Conservation (phyloP, 805 yeast genomes). For the Blastobotrys americana region DNA sequence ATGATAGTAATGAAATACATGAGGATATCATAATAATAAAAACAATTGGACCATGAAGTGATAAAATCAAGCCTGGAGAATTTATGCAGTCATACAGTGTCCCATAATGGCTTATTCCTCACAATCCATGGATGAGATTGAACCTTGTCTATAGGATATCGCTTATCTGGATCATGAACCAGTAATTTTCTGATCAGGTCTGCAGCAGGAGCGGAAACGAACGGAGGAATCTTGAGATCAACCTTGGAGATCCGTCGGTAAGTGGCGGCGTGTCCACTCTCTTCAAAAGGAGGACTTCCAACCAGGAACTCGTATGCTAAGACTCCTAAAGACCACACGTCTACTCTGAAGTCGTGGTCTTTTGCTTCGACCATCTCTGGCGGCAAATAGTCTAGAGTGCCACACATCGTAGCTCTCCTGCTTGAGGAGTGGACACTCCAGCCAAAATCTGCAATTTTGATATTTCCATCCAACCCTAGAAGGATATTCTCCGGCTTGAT, state of each 20-base stretch:
- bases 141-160: slow-evolving; percentile 57
- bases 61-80: background rate
- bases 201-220: slow-evolving; percentile 64
- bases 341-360: slow-evolving; percentile 72
- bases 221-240: slow-evolving; percentile 66
- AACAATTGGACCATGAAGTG: slow-evolving; percentile 7
- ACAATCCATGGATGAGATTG: slow-evolving; percentile 78
- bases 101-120: slow-evolving; percentile 59
- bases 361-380: slow-evolving; percentile 90
- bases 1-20: no score
- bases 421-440: slow-evolving; percentile 75
- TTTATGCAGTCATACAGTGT: slow-evolving; percentile 12
- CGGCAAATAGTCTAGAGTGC: slow-evolving; percentile 88
- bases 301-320: slow-evolving; percentile 77
- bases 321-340: slow-evolving; percentile 90
- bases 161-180: slow-evolving; percentile 58
- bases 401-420: slow-evolving; percentile 78
- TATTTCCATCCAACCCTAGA: slow-evolving; percentile 62
- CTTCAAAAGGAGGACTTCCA: slow-evolving; percentile 92
- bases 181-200: slow-evolving; percentile 61
- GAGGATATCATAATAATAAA: slow-evolving; percentile 1
- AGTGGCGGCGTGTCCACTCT: slow-evolving; percentile 62
- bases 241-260: slow-evolving; percentile 72
- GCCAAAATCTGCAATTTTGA: slow-evolving; percentile 90
- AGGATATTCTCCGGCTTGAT: slow-evolving; percentile 90